Base-by-base conservation (phyloP, 2,329 filamentous ascomycete genomes). In the Colletotrichum acutatum region DNA sequence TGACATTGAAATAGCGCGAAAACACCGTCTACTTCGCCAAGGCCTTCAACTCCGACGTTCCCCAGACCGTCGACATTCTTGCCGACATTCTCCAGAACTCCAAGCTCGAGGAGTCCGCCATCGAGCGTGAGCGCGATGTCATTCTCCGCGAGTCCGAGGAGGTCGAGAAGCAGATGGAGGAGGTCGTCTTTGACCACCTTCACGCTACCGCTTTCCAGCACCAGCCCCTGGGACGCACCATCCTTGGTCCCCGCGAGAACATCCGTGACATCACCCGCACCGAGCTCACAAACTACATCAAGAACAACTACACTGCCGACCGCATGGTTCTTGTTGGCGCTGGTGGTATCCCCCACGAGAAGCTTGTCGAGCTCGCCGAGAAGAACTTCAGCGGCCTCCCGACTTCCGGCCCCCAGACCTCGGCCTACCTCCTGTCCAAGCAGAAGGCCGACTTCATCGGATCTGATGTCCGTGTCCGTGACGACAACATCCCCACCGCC, bases 11-110 rank as follows among this genome's bases (percentile, higher is more conserved):
- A 76, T 80, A 94, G 95, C 95, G 97, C 85, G 97, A 99, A 87
- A 98, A 98, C 91, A 99, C 97, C 80, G 97, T 99, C 83, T 99
- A 99, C 91, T 99, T 98, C 86, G 97, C 97, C 86, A 98, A 98
- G 89, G 93, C 96, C 77, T 98, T 99, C 90, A 99, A 99, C 89
- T 92, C 93, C 86, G 96, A 99, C 84, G 95, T 98, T 75, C 95
- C 95, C 80, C 94, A 95, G 84, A 94, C 94, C 82, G 97, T 99
- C 85, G 95, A 99, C 85, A 98, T 99, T 81, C 94, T 99, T 75
- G 94, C 97, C 89, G 97, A 99, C 84, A 99, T 99, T 83, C 94
- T 99, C 75, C 97, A 98, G 86, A 97, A 99, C 92, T 98, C 97
- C 78, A 98, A 97, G 89, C 95, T 99, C 83, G 97, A 99, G 87